A percentile compares a stretch with the other conserved stretches of the same genome.
These are phyloP conservation scores for Huntiella abstrusa DNA, from an alignment of 2,329 filamentous ascomycete species.

Conservation along the genomic window DNA sequence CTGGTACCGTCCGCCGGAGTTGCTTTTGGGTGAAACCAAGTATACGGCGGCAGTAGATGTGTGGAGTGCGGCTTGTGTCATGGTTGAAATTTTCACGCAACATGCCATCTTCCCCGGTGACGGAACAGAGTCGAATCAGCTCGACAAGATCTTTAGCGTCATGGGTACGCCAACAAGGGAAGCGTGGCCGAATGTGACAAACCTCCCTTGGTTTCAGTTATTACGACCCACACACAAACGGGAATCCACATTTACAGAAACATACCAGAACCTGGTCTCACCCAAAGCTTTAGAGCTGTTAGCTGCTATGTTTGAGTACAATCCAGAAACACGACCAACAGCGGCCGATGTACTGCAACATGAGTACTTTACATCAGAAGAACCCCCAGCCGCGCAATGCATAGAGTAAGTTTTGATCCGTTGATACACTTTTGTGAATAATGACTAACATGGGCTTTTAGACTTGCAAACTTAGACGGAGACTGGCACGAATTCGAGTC, in stretches of 20 bases:
- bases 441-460: slow-evolving; percentile 21
- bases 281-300: slow-evolving; percentile 70
- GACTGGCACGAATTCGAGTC: slow-evolving; percentile 99
- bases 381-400: slow-evolving; percentile 58
- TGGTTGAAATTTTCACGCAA: slow-evolving; percentile 88
- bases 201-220: slow-evolving; percentile 95
- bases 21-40: slow-evolving; percentile 76
- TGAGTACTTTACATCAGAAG: slow-evolving; percentile 71
- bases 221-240: slow-evolving; percentile 59
- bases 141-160: slow-evolving; percentile 90
- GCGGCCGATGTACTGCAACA: slow-evolving; percentile 73
- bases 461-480: slow-evolving; percentile 62
- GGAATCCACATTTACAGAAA: slow-evolving; percentile 60
- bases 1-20: slow-evolving; percentile 85
- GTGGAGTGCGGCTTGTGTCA: slow-evolving; percentile 93
- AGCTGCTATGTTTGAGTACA: slow-evolving; percentile 69
- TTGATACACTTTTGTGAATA: neutral
- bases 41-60: slow-evolving; percentile 85
- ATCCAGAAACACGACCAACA: slow-evolving; percentile 65
- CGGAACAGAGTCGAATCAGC: slow-evolving; percentile 83
- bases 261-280: slow-evolving; percentile 60
- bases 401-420: slow-evolving; percentile 44
- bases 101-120: slow-evolving; percentile 91
- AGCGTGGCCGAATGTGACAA: slow-evolving; percentile 78
- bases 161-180: slow-evolving; percentile 69